These are phyloP conservation scores for Spizellomyces sp. DNA, from an alignment of 192 early-diverging fungal species.

Conservation along the genomic window DNA sequence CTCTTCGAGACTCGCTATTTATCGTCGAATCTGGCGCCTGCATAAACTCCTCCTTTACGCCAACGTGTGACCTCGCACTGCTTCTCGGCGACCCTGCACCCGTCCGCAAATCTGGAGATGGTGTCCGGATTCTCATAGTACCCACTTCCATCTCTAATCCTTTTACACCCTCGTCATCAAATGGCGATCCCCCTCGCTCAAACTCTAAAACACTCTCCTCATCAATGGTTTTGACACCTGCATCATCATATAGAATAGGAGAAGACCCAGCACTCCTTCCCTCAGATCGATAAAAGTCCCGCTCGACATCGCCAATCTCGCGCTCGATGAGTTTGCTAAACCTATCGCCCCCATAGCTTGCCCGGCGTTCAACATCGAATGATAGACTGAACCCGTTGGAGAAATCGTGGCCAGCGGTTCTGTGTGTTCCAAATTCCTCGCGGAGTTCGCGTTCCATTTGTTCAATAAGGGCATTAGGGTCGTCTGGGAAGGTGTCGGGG, in stretches of 20 bases:
- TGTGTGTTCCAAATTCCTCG: background rate
- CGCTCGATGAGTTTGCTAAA: background rate
- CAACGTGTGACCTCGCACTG: too few species aligned
- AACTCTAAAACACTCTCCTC: background rate
- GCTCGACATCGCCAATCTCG: background rate
- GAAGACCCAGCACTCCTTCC: background rate
- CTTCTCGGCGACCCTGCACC: too few species aligned
- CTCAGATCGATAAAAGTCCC: background rate
- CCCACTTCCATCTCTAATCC: too few species aligned
- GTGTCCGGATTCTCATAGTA: too few species aligned
- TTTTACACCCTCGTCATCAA: too few species aligned
- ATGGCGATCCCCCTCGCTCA: too few species aligned
- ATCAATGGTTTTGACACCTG: background rate
- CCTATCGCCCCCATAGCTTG: background rate
- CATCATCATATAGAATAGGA: background rate
- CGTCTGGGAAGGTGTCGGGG: background rate
- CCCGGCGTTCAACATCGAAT: background rate
- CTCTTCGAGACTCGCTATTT: too few species aligned
- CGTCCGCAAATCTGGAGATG: too few species aligned
- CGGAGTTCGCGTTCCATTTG: background rate
- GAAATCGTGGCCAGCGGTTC: background rate
- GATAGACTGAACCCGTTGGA: background rate
- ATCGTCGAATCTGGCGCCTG: too few species aligned
- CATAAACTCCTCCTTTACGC: too few species aligned
- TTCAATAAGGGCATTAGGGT: background rate